A percentile compares a stretch with the other conserved stretches of the same genome.
phyloP scores from a whole-genome alignment of 495 filamentous ascomycete species.

The Platismatia glauca region DNA sequence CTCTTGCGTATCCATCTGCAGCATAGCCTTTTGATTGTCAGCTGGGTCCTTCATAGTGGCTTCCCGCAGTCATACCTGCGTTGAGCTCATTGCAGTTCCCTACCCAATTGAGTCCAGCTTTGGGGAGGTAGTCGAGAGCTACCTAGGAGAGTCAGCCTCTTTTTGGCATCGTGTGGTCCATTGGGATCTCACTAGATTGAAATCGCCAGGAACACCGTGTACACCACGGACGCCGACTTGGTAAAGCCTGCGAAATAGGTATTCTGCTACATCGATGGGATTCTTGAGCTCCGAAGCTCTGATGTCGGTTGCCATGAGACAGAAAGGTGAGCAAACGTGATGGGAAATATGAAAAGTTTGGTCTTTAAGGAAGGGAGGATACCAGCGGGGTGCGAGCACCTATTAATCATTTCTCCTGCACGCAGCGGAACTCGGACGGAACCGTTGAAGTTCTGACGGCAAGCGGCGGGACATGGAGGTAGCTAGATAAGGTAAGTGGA shows the following conservation, averaged over 20 bases:
- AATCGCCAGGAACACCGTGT: constrained; percentile 57
- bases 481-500: background rate
- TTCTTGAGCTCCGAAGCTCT: constrained; percentile 44
- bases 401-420: too few relatives aligned
- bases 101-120: constrained; percentile 52
- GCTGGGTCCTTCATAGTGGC: background rate
- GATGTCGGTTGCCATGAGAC: constrained; percentile 43
- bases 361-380: background rate
- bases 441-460: background rate
- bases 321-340: background rate
- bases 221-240: constrained; percentile 49
- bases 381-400: too few relatives aligned
- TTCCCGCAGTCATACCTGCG: constrained; percentile 40
- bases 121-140: constrained; percentile 54
- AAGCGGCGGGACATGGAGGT: background rate
- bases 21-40: constrained; percentile 50
- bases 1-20: constrained; percentile 61
- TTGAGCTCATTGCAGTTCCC: constrained; percentile 65
- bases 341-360: background rate
- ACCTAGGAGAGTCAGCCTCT: constrained; percentile 27
- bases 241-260: constrained; percentile 54
- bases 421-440: background rate
- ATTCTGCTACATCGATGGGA: constrained; percentile 51
- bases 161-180: background rate
- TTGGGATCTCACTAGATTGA: constrained; percentile 28